Evolutionary conservation across 495 filamentous ascomycete species (phyloP).

Genomic region (Penicillium herquei): DNA sequence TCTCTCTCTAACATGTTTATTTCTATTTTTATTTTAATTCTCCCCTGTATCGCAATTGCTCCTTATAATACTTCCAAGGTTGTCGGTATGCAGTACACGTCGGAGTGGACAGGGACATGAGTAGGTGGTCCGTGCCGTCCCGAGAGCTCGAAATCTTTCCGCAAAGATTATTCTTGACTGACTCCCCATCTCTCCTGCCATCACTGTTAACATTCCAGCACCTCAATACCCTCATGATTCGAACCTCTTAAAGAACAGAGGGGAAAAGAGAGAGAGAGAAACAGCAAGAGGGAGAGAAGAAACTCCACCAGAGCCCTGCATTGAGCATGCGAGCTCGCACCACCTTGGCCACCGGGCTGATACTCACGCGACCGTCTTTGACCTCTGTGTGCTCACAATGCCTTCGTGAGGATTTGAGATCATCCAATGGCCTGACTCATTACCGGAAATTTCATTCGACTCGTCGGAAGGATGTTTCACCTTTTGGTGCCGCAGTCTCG

Average conservation of each 20-base stretch:
- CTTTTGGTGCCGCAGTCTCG: constrained; percentile 68
- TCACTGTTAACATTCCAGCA: neutral
- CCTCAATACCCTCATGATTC: neutral
- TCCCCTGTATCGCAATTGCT: too few species aligned
- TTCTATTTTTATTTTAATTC: too few species aligned
- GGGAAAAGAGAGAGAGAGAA: too few species aligned
- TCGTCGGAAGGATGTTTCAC: constrained; percentile 47
- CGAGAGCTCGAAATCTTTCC: constrained; percentile 35
- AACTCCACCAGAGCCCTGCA: constrained; percentile 3
- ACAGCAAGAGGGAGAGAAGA: neutral
- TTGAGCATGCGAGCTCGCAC: constrained; percentile 46
- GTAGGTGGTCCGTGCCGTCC: constrained; percentile 31
- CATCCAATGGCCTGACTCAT: constrained; percentile 27
- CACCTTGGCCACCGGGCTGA: constrained; percentile 39
- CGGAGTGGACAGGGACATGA: neutral
- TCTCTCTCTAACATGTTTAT: too few species aligned
- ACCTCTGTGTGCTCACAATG: constrained; percentile 45
- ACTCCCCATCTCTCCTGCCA: neutral
- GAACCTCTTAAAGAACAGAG: too few species aligned
- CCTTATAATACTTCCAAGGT: neutral
- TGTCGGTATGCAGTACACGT: neutral
- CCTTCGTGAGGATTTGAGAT: constrained; percentile 41
- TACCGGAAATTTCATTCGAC: constrained; percentile 44
- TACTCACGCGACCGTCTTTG: constrained; percentile 35
- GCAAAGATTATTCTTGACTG: constrained; percentile 19